These are phyloP conservation scores for Wickerhamiella lipophila DNA, from an alignment of 805 yeast species.

Conservation along the genomic window DNA sequence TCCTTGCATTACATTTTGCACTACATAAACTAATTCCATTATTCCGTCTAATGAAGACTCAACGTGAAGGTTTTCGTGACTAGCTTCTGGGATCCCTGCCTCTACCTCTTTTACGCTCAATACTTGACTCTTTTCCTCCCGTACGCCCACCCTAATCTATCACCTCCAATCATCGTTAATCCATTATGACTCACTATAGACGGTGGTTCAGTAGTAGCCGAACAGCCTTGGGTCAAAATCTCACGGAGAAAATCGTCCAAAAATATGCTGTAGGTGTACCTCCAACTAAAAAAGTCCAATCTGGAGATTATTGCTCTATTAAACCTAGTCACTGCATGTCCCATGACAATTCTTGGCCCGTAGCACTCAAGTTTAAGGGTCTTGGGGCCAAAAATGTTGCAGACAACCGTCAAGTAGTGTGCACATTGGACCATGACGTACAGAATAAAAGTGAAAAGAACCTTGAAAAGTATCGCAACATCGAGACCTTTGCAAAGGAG, in stretches of 20 bases:
- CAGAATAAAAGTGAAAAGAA: slow-evolving; percentile 87
- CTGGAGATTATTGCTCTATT: slow-evolving; percentile 93
- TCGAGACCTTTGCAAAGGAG: slow-evolving; percentile 74
- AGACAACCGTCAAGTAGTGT: slow-evolving; percentile 83
- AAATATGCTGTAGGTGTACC: slow-evolving; percentile 79
- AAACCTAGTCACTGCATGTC: slow-evolving; percentile 97
- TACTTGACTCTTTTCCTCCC: too few relatives aligned
- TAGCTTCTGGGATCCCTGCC: too few relatives aligned
- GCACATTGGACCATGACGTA: slow-evolving; percentile 95
- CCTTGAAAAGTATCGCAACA: slow-evolving; percentile 73
- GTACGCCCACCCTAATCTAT: background rate
- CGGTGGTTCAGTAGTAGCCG: slow-evolving; percentile 8
- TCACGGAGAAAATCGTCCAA: slow-evolving; percentile 93
- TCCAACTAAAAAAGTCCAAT: slow-evolving; percentile 56
- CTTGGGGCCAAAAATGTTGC: slow-evolving; percentile 77
- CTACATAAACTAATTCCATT: background rate
- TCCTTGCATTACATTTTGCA: background rate
- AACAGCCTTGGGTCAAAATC: slow-evolving; percentile 41
- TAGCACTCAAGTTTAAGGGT: slow-evolving; percentile 90
- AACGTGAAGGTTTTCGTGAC: too few relatives aligned
- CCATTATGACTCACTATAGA: slow-evolving; percentile 10
- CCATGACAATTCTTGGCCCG: slow-evolving; percentile 99
- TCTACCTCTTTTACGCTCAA: too few relatives aligned
- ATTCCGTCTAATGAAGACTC: too few relatives aligned
- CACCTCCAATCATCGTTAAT: background rate